These are phyloP conservation scores for Magnolia sinica DNA, from an alignment of 164 flowering plant genomes.

Conservation along the genomic window DNA sequence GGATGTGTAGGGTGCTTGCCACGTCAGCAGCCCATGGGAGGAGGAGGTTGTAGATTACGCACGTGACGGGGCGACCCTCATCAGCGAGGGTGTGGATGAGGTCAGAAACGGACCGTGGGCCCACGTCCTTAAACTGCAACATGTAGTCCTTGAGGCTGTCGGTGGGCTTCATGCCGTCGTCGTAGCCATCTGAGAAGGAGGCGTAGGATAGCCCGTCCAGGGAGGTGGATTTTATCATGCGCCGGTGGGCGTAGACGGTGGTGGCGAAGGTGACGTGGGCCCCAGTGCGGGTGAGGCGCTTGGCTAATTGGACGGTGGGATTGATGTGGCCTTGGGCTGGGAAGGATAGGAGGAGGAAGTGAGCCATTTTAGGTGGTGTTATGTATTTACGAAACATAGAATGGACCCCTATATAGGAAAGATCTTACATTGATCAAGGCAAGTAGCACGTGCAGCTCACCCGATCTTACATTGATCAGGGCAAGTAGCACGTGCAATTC, in stretches of 20 bases:
- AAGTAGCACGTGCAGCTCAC: too few relatives aligned
- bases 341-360: conserved; percentile 35
- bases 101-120: conserved; percentile 14
- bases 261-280: conserved; percentile 40
- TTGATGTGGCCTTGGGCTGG: conserved; percentile 50
- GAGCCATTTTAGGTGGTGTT: conserved; percentile 1
- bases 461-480: too few relatives aligned
- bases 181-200: conserved; percentile 8
- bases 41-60: conserved; percentile 37
- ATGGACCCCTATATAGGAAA: too few relatives aligned
- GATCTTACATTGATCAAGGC: too few relatives aligned
- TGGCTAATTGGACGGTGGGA: conserved; percentile 48
- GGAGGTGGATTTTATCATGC: conserved; percentile 13
- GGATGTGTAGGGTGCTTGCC: conserved; percentile 28
- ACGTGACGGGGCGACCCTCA: conserved; percentile 22
- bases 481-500: too few relatives aligned
- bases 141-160: too few relatives aligned
- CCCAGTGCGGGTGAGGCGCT: conserved; percentile 30
- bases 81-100: conserved; percentile 1
- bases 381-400: too few relatives aligned
- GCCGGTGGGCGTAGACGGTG: conserved; percentile 21
- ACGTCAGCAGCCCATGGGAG: conserved; percentile 49
- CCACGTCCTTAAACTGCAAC: conserved; percentile 4
- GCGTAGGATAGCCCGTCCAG: not conserved
- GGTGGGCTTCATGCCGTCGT: not conserved